Percentiles rank a stretch among this genome's conserved stretches.
Evolutionary conservation across 2,329 filamentous ascomycete genomes (phyloP).

Genomic region (Claviceps sp.): DNA sequence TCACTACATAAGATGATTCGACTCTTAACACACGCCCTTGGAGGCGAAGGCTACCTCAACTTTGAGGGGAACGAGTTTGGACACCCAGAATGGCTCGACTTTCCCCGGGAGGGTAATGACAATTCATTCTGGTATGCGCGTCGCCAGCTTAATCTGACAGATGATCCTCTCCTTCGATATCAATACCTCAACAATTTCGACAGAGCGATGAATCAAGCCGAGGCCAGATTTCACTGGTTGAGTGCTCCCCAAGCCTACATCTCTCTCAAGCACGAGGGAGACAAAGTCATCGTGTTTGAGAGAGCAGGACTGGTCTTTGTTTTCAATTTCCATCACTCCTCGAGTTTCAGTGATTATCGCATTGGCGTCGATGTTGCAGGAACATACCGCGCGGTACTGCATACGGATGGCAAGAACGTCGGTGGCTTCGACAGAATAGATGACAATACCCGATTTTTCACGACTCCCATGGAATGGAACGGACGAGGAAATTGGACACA

Average conservation of each 20-base stretch:
- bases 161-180: conserved; percentile 77
- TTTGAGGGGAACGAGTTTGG: conserved; percentile 99
- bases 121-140: conserved; percentile 94
- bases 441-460: conserved; percentile 78
- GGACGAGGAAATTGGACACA: conserved; percentile 80
- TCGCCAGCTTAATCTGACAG: conserved; percentile 82
- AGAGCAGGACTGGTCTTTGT: conserved; percentile 79
- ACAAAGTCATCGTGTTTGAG: conserved; percentile 95
- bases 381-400: conserved; percentile 76
- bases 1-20: conserved; percentile 96
- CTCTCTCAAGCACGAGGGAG: conserved; percentile 80
- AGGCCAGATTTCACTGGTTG: conserved; percentile 86
- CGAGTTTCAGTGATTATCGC: conserved; percentile 84
- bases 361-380: conserved; percentile 76
- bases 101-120: conserved; percentile 81
- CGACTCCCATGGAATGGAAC: conserved; percentile 84
- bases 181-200: conserved; percentile 90
- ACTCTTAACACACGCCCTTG: conserved; percentile 77
- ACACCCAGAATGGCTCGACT: conserved; percentile 97
- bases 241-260: conserved; percentile 77
- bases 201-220: conserved; percentile 73
- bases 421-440: conserved; percentile 71
- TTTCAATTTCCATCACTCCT: conserved; percentile 85
- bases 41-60: conserved; percentile 94
- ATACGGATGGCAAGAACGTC: conserved; percentile 62